A percentile compares a stretch with the other conserved stretches of the same genome.
phyloP scores from a whole-genome alignment of 169 alveolate genomes.

The Cryptosporidium tyzzeri region DNA sequence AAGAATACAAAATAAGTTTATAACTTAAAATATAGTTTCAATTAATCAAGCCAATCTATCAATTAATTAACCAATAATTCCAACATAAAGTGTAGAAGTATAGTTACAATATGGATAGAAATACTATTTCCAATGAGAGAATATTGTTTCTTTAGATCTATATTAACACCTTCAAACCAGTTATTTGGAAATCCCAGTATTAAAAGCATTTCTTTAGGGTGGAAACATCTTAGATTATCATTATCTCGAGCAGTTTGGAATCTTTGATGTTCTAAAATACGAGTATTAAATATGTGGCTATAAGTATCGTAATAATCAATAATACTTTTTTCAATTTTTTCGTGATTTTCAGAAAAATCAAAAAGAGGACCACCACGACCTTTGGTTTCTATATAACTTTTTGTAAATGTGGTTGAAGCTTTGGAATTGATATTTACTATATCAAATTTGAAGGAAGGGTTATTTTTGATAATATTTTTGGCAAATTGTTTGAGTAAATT shows the following conservation, averaged over 20 bases:
- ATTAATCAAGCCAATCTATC: neutral
- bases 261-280: neutral
- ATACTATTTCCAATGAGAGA: slow-evolving; percentile 84
- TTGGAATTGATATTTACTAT: slow-evolving; percentile 78
- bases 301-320: neutral
- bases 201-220: slow-evolving; percentile 82
- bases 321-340: neutral
- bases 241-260: slow-evolving; percentile 7
- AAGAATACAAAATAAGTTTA: slow-evolving; percentile 17
- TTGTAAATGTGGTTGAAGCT: slow-evolving; percentile 84
- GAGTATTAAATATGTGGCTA: slow-evolving; percentile 49
- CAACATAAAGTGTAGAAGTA: slow-evolving; percentile 80
- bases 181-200: slow-evolving; percentile 81
- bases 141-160: slow-evolving; percentile 75
- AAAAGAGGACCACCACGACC: slow-evolving; percentile 75
- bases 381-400: slow-evolving; percentile 79
- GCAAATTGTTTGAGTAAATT: slow-evolving; percentile 16
- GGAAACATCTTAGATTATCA: slow-evolving; percentile 79
- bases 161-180: slow-evolving; percentile 78
- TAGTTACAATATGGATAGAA: slow-evolving; percentile 80
- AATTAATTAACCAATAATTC: slow-evolving; percentile 23
- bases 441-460: slow-evolving; percentile 80
- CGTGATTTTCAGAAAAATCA: neutral
- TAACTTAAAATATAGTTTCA: neutral
- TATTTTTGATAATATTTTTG: slow-evolving; percentile 4